Conservation (phyloP, 1,284 basidiomycete genomes). For the Pholiota adiposa region DNA sequence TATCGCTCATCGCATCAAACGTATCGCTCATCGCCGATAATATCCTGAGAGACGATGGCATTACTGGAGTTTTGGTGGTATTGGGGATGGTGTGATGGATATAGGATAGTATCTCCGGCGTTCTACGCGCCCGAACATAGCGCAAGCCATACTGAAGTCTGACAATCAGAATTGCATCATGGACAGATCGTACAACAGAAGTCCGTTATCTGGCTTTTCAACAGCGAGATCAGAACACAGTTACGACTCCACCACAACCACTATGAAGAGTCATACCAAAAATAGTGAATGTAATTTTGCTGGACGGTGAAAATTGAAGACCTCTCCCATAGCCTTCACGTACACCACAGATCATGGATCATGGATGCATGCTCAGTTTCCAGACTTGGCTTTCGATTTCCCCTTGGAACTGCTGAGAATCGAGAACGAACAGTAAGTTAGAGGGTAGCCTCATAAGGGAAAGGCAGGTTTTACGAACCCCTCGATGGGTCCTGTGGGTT, state of each 20-base stretch:
- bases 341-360: no score
- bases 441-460: neutral
- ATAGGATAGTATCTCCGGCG: neutral
- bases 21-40: neutral
- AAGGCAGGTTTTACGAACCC: slow-evolving; percentile 41
- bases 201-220: neutral
- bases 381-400: slow-evolving; percentile 21
- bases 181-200: slow-evolving; percentile 1
- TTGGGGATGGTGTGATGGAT: no score
- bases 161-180: no score
- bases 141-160: slow-evolving; percentile 1
- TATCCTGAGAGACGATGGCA: neutral
- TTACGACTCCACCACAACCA: neutral
- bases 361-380: slow-evolving; percentile 14
- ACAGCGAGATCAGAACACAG: neutral
- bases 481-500: slow-evolving; percentile 52
- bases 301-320: neutral
- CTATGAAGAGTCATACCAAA: slow-evolving; percentile 4
- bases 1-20: no score
- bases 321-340: neutral
- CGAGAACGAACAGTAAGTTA: neutral
- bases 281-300: neutral
- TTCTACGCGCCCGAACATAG: neutral
- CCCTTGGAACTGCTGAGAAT: slow-evolving; percentile 14
- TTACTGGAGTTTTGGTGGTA: no score